Evolutionary conservation across 208 protist species (phyloP).

Genomic region (Acanthamoeba culbertsoni): DNA sequence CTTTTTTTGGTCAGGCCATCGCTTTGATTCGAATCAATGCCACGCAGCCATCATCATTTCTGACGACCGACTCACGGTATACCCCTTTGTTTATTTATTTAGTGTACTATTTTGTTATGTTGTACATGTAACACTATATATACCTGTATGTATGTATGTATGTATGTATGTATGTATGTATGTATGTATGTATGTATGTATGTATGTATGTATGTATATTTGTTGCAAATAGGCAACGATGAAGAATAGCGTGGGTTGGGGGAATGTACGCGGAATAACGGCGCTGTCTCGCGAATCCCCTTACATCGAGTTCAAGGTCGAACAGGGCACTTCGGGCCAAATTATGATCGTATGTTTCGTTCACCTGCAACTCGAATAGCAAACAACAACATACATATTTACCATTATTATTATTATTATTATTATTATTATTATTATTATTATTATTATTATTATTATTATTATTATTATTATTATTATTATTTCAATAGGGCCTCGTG

Average conservation of each 20-base stretch:
- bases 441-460: not conserved
- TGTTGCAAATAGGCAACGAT: not conserved
- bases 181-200: not conserved
- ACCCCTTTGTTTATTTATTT: not conserved
- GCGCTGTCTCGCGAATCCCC: not conserved
- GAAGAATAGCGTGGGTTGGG: not conserved
- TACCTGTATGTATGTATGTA: not conserved
- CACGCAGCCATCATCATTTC: not conserved
- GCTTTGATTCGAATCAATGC: not conserved
- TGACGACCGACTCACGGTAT: not conserved
- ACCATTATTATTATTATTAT: not conserved
- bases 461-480: no score
- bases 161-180: not conserved
- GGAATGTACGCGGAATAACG: not conserved
- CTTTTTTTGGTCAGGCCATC: not conserved
- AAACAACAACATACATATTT: no score
- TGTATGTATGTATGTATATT: not conserved
- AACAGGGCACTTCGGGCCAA: not conserved
- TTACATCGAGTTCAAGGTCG: constrained; percentile 41
- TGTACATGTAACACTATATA: not conserved
- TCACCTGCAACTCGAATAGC: not conserved
- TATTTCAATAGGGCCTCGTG: not conserved
- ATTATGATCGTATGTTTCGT: not conserved
- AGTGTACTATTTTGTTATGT: no score
- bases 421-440: not conserved